Evolutionary conservation across 108 stramenopile genomes (phyloP), one percentile per base, ranked within the genome.

Genomic region (Skeletonema menzelii): DNA sequence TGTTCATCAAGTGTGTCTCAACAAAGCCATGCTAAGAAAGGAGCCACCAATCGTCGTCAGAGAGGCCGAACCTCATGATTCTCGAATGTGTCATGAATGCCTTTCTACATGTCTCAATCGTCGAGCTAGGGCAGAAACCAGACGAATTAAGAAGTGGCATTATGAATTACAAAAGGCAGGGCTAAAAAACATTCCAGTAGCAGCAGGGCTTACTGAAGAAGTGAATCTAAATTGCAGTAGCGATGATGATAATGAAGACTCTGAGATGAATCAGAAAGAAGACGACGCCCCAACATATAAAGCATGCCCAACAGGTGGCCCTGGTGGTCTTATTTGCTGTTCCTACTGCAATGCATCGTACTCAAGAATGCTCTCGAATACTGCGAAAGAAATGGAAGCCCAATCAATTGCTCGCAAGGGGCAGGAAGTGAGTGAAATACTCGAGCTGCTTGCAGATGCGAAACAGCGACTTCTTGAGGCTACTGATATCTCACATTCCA

Each of bases 291-390:
- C 35, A 65, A 80, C 67, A 35, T 63, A 82, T 47, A 53, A 79
- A 62, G 44, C 83, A 10, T 95, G 94, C 78, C 89, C 91, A n/a
- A 77, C 46, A 38, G 90, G 89, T n/a, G 94, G 94, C 12, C 89
- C 94, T 6, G 89, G 90, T 19, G 94, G 94, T 12, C 75, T 92
- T 13, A 88, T 92, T 69, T 95, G 94, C 63, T 95, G 94, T 61
- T 46, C 86, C 10, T 46, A 56, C 42, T 95, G 91, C 53, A 70
- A 86, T 34, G 76, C 79, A 26, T 53, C 83, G 38, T 95, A 91
- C 72, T 87, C 90, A 14, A 31, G 61, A 59, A 79, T 72, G 46
- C 70, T 76, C 11, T 56, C 85, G 37, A 63, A 84, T 34, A 75
- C 74, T 26, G 84, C 76, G 8, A 74, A 79, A 40, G 89, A 87